Evolutionary conservation across 306 rosid species (phyloP).

Genomic region (Prosopis cineraria): DNA sequence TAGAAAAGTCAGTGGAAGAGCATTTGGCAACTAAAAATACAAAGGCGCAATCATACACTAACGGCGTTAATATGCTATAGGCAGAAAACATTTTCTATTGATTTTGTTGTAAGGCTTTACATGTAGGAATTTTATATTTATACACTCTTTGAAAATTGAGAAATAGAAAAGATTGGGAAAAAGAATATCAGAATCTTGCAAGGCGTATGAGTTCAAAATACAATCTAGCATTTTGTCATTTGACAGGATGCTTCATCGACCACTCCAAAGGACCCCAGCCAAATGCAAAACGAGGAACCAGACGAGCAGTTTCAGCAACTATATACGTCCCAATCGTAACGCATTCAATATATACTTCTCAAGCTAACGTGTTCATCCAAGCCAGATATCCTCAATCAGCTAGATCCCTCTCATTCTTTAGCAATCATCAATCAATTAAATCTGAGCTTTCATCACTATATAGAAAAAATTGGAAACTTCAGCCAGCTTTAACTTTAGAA

Average conservation of each 20-base stretch:
- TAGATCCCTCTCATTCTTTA: conserved; percentile 10
- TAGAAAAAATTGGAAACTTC: neutral
- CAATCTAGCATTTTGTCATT: conserved; percentile 7
- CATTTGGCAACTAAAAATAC: neutral
- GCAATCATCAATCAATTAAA: neutral
- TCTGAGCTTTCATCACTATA: conserved; percentile 29
- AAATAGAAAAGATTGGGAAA: neutral
- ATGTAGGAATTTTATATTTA: conserved; percentile 32
- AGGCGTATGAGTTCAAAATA: conserved; percentile 26
- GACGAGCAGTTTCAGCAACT: conserved; percentile 34
- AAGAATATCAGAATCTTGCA: conserved; percentile 12
- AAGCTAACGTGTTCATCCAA: conserved; percentile 26
- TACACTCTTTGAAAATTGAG: neutral
- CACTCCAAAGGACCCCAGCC: conserved; percentile 12
- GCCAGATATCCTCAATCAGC: conserved; percentile 4
- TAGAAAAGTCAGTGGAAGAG: neutral
- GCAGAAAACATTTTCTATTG: neutral
- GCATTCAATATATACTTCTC: conserved; percentile 27
- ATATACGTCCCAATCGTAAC: conserved; percentile 26
- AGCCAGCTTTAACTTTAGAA: conserved; percentile 11
- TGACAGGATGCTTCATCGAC: conserved; percentile 30
- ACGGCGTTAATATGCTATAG: neutral
- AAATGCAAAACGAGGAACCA: conserved; percentile 9
- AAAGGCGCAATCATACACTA: neutral
- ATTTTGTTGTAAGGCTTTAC: conserved; percentile 35